Evolutionary conservation across 2,329 filamentous ascomycete species (phyloP), one percentile per base, ranked within the genome.

Genomic region (Diaporthe capsici): DNA sequence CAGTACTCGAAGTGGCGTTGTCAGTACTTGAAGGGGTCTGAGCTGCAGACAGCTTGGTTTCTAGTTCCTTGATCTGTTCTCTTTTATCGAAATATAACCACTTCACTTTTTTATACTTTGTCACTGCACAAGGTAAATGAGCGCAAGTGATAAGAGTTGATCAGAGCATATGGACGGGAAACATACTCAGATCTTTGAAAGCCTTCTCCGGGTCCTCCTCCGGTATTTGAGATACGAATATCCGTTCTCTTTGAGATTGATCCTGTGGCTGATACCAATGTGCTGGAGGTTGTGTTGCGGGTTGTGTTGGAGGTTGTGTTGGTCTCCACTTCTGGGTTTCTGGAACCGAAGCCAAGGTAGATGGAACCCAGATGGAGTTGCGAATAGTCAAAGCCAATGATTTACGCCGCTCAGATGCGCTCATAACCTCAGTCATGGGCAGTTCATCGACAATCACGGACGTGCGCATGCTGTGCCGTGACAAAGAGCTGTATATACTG

Each of bases 41-140:
- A 17, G 25, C 6, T 7, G 51, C n/a, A 28, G n/a, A 28, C 51
- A 15, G n/a, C n/a, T 55, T 25, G 13, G 51, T 13, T 79, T 93
- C 94, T 80, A 98, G 93, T 80, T 94, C 91, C 81, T 98, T 96
- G 71, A 98, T 96, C 85, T 98, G 95, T 20, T 92, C 90, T 82
- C 98, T 96, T 81, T 96, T 95, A 78, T 98, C 97, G 83, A 98
- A 98, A 83, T 98, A 99, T 80, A 98, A 94, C 73, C 95, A 93
- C 87, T 98, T 99, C 74, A 99, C 96, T 82, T 98, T 98, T 83
- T 97, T 97, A 83, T 98, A 98, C 86, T 98, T 98, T 78, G 91
- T 92, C 81, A 96, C 96, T 98, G 81, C 10, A 42, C 86, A 74
- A 83, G 80, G 80, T 39, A 25, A 25, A n/a, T 61, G 13, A 61